Conservation (phyloP, 805 yeast species). For the Ogataea thermomethanolica region DNA sequence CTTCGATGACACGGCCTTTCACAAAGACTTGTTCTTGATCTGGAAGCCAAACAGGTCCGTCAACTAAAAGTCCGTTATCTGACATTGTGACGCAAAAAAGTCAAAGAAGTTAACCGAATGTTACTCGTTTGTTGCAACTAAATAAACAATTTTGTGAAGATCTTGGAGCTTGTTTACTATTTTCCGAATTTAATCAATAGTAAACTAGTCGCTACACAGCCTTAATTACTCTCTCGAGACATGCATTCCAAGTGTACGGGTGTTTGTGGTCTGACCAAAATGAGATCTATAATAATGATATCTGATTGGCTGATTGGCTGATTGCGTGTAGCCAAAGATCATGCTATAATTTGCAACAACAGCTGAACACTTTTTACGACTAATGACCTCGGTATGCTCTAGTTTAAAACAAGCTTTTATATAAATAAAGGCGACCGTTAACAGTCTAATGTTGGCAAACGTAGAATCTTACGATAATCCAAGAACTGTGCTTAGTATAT, state of each 20-base stretch:
- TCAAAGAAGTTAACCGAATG: background rate
- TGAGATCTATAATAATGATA: background rate
- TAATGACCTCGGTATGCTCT: background rate
- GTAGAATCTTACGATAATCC: constrained; percentile 3
- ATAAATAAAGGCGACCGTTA: constrained; percentile 9
- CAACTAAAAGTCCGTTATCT: constrained; percentile 26
- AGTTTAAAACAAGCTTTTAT: background rate
- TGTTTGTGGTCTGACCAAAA: no score
- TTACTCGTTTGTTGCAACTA: constrained; percentile 5
- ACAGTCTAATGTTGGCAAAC: constrained; percentile 1
- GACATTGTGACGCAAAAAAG: background rate
- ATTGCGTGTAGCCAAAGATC: background rate
- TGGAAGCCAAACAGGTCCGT: constrained; percentile 78
- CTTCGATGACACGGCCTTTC: constrained; percentile 55
- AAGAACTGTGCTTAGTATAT: constrained; percentile 5
- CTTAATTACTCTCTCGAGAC: background rate
- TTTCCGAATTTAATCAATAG: constrained; percentile 6
- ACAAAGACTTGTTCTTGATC: constrained; percentile 53
- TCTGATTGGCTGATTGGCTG: constrained; percentile 11
- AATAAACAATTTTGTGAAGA: constrained; percentile 7
- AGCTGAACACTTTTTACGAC: background rate
- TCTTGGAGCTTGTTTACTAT: constrained; percentile 3
- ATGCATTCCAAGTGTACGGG: background rate
- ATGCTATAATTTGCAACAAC: constrained; percentile 2
- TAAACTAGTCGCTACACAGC: constrained; percentile 1